Evolutionary conservation across 2,329 filamentous ascomycete genomes (phyloP), one percentile per base, ranked within the genome.

Genomic region (Ophiostoma quercus): DNA sequence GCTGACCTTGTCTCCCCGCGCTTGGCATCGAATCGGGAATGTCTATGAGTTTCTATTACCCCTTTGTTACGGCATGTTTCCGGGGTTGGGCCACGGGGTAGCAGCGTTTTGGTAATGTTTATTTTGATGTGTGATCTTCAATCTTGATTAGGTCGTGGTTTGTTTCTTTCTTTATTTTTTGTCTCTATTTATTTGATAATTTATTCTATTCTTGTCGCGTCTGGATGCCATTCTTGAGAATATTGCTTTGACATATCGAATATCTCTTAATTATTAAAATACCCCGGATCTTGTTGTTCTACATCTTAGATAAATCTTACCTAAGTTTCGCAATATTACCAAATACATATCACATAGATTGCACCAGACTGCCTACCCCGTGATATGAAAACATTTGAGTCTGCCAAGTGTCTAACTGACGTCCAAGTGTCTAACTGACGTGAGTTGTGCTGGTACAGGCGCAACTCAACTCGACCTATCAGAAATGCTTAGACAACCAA

Each of bases 41-140:
- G 57, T 51, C 68, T 19, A 22, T 69, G 68, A 25, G 72, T 76
- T 77, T 75, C 68, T 72, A 75, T 76, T 76, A 78, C 77, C 76
- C 75, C 74, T 73, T 74, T 73, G 41, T 74, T 75, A 74, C 71
- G 70, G 67, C 65, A 69, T 71, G 60, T 22, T 29, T 67, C 66
- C 68, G 66, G 57, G n/a, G 29, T 11, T 62, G 68, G 54, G 60
- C 60, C 57, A 68, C 51, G 66, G 57, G 66, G 32, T 57, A 65
- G 25, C 65, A 32, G 25, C 62, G 16, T 32, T 65, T 41, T 51
- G 62, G 29, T 62, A 51, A 32, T n/a, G 5, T 39, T 51, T 25
- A 4, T 57, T 60, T 25, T 12, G 39, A 51, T 57, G 62, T 41
- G 29, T 34, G 9, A 62, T 62, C 22, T 62, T 34, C 5, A 4